phyloP scores from a whole-genome alignment of 2,329 filamentous ascomycete species.

The Ophiostoma quercus region DNA sequence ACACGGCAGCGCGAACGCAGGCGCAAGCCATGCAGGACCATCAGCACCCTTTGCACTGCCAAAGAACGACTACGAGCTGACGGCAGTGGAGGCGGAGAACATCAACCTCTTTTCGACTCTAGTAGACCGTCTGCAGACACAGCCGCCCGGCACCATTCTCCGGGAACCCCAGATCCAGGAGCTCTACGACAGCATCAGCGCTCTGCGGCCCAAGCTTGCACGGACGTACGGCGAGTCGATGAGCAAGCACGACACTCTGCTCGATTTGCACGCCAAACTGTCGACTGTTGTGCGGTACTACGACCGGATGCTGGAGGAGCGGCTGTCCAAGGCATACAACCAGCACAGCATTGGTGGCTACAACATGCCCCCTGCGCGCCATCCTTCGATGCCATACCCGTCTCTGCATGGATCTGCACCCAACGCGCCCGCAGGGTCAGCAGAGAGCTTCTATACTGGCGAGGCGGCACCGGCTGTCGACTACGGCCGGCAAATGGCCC shows the following conservation, averaged over 20 bases:
- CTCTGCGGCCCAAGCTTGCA: conserved; percentile 85
- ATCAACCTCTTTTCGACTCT: conserved; percentile 94
- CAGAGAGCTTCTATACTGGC: conserved; percentile 78
- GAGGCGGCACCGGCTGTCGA: conserved; percentile 45
- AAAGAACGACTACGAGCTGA: conserved; percentile 92
- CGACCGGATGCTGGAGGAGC: conserved; percentile 94
- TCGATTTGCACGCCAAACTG: conserved; percentile 91
- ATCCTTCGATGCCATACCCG: conserved; percentile 62
- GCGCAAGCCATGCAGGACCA: conserved; percentile 31
- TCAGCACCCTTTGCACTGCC: conserved; percentile 52
- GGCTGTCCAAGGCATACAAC: conserved; percentile 85
- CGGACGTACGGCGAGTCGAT: conserved; percentile 97
- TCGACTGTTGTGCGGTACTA: conserved; percentile 97
- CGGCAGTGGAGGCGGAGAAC: conserved; percentile 89
- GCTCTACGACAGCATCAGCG: conserved; percentile 94
- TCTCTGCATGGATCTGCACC: conserved; percentile 51
- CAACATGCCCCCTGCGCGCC: conserved; percentile 48
- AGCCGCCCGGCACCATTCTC: conserved; percentile 92
- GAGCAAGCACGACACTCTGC: conserved; percentile 96
- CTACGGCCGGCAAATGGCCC: conserved; percentile 38
- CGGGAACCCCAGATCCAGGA: conserved; percentile 97
- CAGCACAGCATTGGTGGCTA: conserved; percentile 70
- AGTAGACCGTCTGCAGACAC: conserved; percentile 89
- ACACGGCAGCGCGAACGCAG: conserved; percentile 44
- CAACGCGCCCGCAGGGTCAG: conserved; percentile 45